Conservation (phyloP, 192 early-diverging fungal genomes). For the Pilobolus umbonatus region DNA sequence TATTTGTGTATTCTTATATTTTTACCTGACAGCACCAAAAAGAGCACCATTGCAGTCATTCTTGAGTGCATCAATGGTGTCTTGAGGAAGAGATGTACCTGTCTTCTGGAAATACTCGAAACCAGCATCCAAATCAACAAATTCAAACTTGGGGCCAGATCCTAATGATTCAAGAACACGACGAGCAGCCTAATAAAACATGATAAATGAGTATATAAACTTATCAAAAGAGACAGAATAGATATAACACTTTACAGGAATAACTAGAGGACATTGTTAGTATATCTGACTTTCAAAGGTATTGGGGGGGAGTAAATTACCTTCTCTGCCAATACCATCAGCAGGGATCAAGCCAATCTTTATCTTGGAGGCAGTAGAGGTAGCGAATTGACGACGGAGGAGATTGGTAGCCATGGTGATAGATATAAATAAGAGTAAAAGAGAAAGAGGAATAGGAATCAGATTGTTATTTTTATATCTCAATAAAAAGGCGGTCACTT, state of each 20-base stretch:
- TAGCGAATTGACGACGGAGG: constrained; percentile 34
- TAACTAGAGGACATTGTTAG: constrained; percentile 16
- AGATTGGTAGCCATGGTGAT: constrained; percentile 31
- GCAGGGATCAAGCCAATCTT: constrained; percentile 93
- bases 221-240: not conserved
- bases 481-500: constrained; percentile 1
- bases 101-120: constrained; percentile 95
- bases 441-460: not conserved
- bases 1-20: not conserved
- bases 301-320: too few species aligned
- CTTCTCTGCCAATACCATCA: constrained; percentile 96
- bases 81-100: constrained; percentile 84
- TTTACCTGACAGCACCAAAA: constrained; percentile 91
- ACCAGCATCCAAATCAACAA: constrained; percentile 87
- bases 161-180: constrained; percentile 79
- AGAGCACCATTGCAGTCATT: constrained; percentile 88
- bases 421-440: constrained; percentile 6
- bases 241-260: constrained; percentile 16
- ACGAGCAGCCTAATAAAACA: constrained; percentile 68
- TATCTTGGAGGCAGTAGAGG: constrained; percentile 39
- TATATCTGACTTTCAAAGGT: not conserved
- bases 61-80: constrained; percentile 77
- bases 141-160: constrained; percentile 63
- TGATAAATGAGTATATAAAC: not conserved
- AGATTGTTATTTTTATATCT: not conserved